A percentile compares a stretch with the other conserved stretches of the same genome.
These are phyloP conservation scores for Dimargaris xerosporica DNA, from an alignment of 192 early-diverging fungal genomes.

Conservation along the genomic window DNA sequence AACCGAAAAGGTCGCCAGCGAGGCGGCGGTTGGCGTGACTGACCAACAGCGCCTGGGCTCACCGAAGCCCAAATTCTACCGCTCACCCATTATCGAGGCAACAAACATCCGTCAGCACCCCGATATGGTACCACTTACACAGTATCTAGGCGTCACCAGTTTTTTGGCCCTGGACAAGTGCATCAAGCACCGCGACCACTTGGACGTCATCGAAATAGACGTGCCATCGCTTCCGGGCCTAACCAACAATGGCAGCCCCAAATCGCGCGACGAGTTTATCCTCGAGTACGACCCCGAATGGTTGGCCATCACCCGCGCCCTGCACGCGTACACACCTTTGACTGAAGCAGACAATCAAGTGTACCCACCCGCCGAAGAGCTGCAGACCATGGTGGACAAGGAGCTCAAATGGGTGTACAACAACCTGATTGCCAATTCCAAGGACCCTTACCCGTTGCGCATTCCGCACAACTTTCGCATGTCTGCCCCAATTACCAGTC, in stretches of 20 bases:
- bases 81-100: not conserved
- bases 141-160: constrained; percentile 35
- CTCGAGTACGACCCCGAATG: constrained; percentile 80
- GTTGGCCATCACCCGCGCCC: constrained; percentile 56
- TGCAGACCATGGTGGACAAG: constrained; percentile 30
- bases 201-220: constrained; percentile 43
- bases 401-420: constrained; percentile 50
- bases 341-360: constrained; percentile 27
- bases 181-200: constrained; percentile 51
- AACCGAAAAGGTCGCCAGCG: not conserved
- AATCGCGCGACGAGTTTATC: constrained; percentile 16
- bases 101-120: not conserved
- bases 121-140: constrained; percentile 13
- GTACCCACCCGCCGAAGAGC: constrained; percentile 23
- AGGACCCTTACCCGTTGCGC: constrained; percentile 20
- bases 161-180: constrained; percentile 97
- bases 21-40: not conserved
- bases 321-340: constrained; percentile 36
- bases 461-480: constrained; percentile 70
- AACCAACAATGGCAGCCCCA: not conserved
- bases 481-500: constrained; percentile 34
- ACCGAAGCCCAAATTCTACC: not conserved
- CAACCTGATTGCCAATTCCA: constrained; percentile 31
- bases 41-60: not conserved
- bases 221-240: not conserved